phyloP scores from a whole-genome alignment of 2,329 filamentous ascomycete species.

The Cladophialophora carrionii region DNA sequence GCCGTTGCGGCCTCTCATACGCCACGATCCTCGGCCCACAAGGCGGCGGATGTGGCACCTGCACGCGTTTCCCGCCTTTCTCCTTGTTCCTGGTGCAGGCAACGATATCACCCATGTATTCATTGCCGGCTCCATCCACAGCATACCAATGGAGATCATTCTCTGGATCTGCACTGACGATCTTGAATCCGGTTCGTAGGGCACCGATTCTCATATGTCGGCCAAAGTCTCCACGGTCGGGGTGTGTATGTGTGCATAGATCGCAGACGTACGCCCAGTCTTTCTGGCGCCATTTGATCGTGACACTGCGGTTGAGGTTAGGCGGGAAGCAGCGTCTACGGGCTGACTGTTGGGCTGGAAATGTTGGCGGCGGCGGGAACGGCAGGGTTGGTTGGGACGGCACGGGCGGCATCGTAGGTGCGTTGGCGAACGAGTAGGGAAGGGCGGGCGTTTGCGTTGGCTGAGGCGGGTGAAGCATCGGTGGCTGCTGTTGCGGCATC shows the following conservation, averaged over 20 bases:
- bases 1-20: not conserved
- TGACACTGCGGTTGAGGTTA: not conserved
- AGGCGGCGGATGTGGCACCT: not conserved
- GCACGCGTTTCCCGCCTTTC: not conserved
- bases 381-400: not conserved
- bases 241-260: not conserved
- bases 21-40: not conserved
- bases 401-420: not conserved
- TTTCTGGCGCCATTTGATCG: not conserved
- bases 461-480: not conserved
- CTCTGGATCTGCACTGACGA: not conserved
- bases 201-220: conserved; percentile 1
- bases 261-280: conserved; percentile 8
- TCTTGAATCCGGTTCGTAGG: not conserved
- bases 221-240: not conserved
- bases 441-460: not conserved
- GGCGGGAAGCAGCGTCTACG: not conserved
- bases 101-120: not conserved
- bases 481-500: not conserved
- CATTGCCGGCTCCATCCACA: not conserved
- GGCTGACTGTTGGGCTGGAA: not conserved
- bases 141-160: not conserved
- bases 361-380: not conserved
- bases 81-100: not conserved
- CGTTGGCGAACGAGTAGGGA: not conserved